Conservation (phyloP, 352 stramenopile genomes). For the Phytophthora megakarya region DNA sequence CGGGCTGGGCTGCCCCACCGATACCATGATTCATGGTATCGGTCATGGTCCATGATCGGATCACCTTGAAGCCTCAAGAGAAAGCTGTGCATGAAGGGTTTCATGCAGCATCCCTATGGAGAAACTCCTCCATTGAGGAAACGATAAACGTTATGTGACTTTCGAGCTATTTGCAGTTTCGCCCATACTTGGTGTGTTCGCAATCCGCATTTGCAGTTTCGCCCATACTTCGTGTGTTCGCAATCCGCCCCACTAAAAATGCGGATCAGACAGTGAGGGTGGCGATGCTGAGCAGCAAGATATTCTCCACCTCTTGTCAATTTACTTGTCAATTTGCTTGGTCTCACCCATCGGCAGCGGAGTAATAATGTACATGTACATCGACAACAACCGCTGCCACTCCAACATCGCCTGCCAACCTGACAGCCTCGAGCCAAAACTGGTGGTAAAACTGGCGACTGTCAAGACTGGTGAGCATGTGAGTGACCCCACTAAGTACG, state of each 20-base stretch:
- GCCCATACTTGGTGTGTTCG: too few species aligned
- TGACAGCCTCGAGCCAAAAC: constrained; percentile 52
- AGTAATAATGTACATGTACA: constrained; percentile 33
- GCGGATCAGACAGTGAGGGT: constrained; percentile 32
- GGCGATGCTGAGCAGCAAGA: neutral
- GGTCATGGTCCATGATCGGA: neutral
- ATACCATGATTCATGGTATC: neutral
- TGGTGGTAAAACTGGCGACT: constrained; percentile 51
- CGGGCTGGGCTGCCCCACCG: neutral
- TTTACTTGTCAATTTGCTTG: constrained; percentile 25
- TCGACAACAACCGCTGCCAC: constrained; percentile 45
- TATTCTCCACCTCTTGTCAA: neutral
- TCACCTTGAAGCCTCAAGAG: neutral
- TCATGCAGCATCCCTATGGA: neutral
- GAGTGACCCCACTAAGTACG: constrained; percentile 41
- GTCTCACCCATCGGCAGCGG: neutral
- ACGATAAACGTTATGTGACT: neutral
- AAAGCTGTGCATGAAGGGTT: neutral
- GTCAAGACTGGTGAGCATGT: constrained; percentile 17
- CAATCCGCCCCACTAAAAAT: neutral
- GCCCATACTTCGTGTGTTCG: too few species aligned
- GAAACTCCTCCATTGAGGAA: neutral
- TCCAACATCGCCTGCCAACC: constrained; percentile 62
- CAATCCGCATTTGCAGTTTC: too few species aligned
- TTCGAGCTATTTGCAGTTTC: neutral